Evolutionary conservation across 148 eudicot species (phyloP).

Genomic region (Selenicereus undatus): DNA sequence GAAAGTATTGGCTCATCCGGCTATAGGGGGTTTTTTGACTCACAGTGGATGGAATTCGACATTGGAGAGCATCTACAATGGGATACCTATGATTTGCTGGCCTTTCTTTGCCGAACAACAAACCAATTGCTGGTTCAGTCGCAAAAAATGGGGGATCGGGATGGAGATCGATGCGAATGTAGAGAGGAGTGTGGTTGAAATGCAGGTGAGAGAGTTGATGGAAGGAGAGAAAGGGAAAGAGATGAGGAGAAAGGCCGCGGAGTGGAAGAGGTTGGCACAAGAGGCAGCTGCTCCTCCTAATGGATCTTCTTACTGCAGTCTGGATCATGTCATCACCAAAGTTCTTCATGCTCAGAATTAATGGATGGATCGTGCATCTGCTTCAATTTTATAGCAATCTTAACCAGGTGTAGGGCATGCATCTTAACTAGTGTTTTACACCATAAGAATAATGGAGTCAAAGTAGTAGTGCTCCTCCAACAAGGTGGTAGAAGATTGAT

Average conservation of each 20-base stretch:
- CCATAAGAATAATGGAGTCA: too few species aligned
- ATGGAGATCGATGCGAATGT: slow-evolving; percentile 20
- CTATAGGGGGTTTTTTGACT: slow-evolving; percentile 19
- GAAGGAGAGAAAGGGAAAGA: not conserved
- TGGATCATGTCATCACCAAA: not conserved
- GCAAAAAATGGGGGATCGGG: slow-evolving; percentile 20
- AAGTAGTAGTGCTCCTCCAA: too few species aligned
- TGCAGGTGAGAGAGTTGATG: not conserved
- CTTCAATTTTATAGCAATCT: too few species aligned
- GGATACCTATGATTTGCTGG: slow-evolving; percentile 26
- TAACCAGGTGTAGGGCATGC: too few species aligned
- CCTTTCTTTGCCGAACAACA: slow-evolving; percentile 30
- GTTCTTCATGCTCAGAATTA: not conserved
- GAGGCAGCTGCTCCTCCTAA: not conserved
- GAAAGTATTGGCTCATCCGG: slow-evolving; percentile 21
- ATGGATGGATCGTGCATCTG: too few species aligned
- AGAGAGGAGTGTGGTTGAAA: slow-evolving; percentile 14
- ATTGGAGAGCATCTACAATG: slow-evolving; percentile 20
- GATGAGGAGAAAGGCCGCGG: slow-evolving; percentile 1
- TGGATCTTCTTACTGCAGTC: not conserved
- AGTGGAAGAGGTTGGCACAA: slow-evolving; percentile 16
- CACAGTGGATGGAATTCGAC: slow-evolving; percentile 32
- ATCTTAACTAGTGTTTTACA: too few species aligned
- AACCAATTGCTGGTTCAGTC: slow-evolving; percentile 23
- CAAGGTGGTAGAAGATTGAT: too few species aligned